These are phyloP conservation scores for Rasamsonia emersonii DNA, from an alignment of 2,329 filamentous ascomycete species.

Conservation along the genomic window DNA sequence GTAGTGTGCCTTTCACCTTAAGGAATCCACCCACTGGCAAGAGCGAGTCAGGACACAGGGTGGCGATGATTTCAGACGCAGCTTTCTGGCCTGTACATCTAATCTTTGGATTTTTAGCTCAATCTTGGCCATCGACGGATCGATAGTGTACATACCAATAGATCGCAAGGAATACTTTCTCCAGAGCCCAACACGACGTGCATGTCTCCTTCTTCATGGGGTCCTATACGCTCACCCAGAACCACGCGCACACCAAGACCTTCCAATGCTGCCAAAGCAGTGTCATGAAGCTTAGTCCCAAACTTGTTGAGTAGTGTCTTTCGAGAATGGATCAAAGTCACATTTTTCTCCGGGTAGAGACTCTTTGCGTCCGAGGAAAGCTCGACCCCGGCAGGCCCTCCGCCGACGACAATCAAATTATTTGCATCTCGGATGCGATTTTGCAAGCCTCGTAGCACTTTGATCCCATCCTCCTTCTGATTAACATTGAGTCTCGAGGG, in stretches of 20 bases:
- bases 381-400: conserved; percentile 55
- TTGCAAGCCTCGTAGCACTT: conserved; percentile 41
- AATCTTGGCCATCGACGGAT: conserved; percentile 1
- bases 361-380: conserved; percentile 52
- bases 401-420: conserved; percentile 46
- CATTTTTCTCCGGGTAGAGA: conserved; percentile 46
- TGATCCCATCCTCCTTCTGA: conserved; percentile 36
- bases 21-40: conserved; percentile 42
- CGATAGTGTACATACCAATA: conserved; percentile 33
- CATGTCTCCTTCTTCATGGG: conserved; percentile 27
- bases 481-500: conserved; percentile 42
- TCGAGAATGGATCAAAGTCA: conserved; percentile 52
- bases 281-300: conserved; percentile 31
- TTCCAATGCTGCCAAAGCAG: conserved; percentile 34
- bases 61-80: conserved; percentile 41
- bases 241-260: conserved; percentile 43
- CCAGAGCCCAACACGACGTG: conserved; percentile 41
- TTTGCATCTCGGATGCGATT: conserved; percentile 34
- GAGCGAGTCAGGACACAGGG: conserved; percentile 38
- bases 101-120: conserved; percentile 42
- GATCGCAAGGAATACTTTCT: conserved; percentile 41
- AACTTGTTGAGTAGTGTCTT: conserved; percentile 46
- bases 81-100: conserved; percentile 54
- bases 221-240: conserved; percentile 42
- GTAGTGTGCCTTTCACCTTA: conserved; percentile 48